Percentiles rank a stretch among this genome's conserved stretches.
Conservation (phyloP, 2,329 filamentous ascomycete species). For the Zopfia rhizophila region DNA sequence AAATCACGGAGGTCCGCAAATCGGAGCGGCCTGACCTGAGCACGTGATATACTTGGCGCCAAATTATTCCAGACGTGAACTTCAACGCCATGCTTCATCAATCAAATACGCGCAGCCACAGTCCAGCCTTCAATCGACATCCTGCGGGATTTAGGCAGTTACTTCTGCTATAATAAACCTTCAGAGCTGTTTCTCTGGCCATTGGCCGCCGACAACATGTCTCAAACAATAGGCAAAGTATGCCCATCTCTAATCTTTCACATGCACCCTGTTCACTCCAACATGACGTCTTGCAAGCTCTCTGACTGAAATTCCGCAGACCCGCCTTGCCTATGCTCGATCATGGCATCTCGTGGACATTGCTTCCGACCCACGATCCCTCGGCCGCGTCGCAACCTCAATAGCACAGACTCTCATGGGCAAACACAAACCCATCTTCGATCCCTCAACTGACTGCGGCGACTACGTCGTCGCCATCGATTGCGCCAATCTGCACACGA, state of each 20-base stretch:
- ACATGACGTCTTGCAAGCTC: not conserved
- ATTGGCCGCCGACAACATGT: constrained; percentile 66
- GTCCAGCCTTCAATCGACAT: not conserved
- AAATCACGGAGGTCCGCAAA: constrained; percentile 19
- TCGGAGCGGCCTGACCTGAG: constrained; percentile 6
- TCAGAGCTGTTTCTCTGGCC: constrained; percentile 17
- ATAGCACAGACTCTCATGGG: constrained; percentile 94
- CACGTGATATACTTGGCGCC: not conserved
- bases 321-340: constrained; percentile 93
- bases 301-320: constrained; percentile 63
- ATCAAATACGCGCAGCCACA: not conserved
- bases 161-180: constrained; percentile 6
- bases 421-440: constrained; percentile 98
- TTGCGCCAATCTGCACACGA: constrained; percentile 86
- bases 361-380: constrained; percentile 74
- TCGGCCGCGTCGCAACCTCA: constrained; percentile 87
- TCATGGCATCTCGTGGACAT: constrained; percentile 93
- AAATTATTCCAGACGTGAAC: not conserved
- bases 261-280: constrained; percentile 12
- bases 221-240: constrained; percentile 82
- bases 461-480: constrained; percentile 97
- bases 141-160: constrained; percentile 2
- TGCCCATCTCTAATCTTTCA: constrained; percentile 43
- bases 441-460: constrained; percentile 97
- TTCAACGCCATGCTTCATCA: too few species aligned